Evolutionary conservation across 2,329 filamentous ascomycete genomes (phyloP).

Genomic region (Calonectria pauciramosa): DNA sequence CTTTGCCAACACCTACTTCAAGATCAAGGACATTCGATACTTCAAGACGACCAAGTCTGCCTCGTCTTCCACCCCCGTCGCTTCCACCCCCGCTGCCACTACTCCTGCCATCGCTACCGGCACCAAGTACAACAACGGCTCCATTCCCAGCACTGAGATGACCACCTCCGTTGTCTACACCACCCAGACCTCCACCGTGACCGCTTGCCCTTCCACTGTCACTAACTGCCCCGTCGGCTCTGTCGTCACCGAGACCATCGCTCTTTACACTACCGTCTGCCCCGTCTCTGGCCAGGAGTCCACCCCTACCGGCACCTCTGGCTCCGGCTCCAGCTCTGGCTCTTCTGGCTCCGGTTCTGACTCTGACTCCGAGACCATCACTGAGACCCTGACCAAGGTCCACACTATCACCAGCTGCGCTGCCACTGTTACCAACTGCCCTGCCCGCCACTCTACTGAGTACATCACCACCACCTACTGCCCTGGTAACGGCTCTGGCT

Average conservation of each 20-base stretch:
- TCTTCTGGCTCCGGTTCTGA: constrained; percentile 23
- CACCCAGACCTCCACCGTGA: constrained; percentile 34
- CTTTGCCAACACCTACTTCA: constrained; percentile 57
- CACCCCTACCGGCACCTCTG: constrained; percentile 13
- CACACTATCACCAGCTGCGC: constrained; percentile 37
- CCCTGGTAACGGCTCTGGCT: constrained; percentile 19
- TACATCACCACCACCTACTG: constrained; percentile 37
- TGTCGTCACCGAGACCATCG: constrained; percentile 53
- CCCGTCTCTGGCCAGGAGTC: constrained; percentile 42
- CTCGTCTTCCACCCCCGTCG: constrained; percentile 6
- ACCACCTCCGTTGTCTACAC: constrained; percentile 53
- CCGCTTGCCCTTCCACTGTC: constrained; percentile 54
- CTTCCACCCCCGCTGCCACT: constrained; percentile 11
- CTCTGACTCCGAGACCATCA: constrained; percentile 29
- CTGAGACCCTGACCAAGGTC: constrained; percentile 31
- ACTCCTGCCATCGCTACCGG: constrained; percentile 20
- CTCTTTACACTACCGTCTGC: constrained; percentile 59
- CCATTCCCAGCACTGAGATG: constrained; percentile 18
- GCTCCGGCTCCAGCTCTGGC: constrained; percentile 22
- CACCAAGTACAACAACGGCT: constrained; percentile 19
- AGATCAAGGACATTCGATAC: constrained; percentile 60
- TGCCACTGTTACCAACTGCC: constrained; percentile 30
- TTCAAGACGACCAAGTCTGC: constrained; percentile 44
- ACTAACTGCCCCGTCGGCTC: constrained; percentile 62
- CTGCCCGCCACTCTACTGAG: constrained; percentile 32